These are phyloP conservation scores for Yamadazyma trypodendri DNA, from an alignment of 1,139 yeast species.

Conservation along the genomic window DNA sequence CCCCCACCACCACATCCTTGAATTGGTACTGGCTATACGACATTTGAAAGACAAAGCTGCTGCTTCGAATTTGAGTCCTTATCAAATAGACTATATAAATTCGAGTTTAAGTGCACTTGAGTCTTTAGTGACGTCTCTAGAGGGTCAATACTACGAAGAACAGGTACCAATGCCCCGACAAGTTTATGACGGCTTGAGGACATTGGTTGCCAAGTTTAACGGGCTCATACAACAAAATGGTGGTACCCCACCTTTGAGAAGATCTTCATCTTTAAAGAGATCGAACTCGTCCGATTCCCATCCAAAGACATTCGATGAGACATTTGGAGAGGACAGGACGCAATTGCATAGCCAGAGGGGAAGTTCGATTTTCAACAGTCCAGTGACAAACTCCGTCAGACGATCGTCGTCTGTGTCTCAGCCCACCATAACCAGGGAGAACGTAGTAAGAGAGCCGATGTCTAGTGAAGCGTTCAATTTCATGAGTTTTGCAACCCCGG, in stretches of 20 bases:
- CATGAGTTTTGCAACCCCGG: conserved; percentile 11
- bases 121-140: conserved; percentile 6
- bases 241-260: too few relatives aligned
- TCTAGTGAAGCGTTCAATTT: conserved; percentile 8
- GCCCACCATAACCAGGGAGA: conserved; percentile 13
- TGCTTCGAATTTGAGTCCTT: conserved; percentile 5
- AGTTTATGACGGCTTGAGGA: neutral
- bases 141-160: neutral
- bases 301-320: conserved; percentile 1
- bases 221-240: neutral
- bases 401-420: conserved; percentile 11
- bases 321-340: conserved; percentile 1
- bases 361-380: conserved; percentile 5
- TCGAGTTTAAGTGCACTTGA: conserved; percentile 10
- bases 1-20: too few relatives aligned
- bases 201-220: conserved; percentile 3
- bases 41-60: neutral
- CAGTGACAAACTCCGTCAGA: conserved; percentile 7
- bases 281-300: neutral
- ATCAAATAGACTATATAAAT: conserved; percentile 14
- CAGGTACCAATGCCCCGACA: neutral
- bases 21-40: neutral
- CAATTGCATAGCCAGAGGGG: neutral
- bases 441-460: conserved; percentile 11
- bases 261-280: too few relatives aligned